A percentile compares a stretch with the other conserved stretches of the same genome.
phyloP scores from a whole-genome alignment of 345 rosid genomes.

The Syzygium jambos region DNA sequence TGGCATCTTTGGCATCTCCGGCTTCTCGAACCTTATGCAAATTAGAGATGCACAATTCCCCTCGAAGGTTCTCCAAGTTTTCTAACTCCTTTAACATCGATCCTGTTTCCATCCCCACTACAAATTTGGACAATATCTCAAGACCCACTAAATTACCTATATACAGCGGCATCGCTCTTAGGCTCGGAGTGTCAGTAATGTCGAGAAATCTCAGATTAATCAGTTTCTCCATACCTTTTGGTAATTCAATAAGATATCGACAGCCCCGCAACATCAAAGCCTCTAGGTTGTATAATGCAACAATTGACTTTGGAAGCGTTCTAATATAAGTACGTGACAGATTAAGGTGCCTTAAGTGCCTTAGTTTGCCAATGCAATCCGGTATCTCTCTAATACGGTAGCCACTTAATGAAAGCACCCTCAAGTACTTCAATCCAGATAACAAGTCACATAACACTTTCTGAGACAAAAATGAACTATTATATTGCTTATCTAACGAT shows the following conservation, averaged over 20 bases:
- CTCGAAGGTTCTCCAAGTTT: background rate
- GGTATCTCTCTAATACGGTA: background rate
- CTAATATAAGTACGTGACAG: background rate
- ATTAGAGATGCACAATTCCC: background rate
- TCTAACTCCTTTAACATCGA: background rate
- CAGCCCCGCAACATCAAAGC: background rate
- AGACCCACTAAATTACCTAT: background rate
- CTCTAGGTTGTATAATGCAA: background rate
- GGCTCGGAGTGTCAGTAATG: background rate
- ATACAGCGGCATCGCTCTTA: background rate
- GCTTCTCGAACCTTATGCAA: background rate
- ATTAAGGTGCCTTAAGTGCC: background rate
- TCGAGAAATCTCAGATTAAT: background rate
- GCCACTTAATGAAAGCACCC: background rate
- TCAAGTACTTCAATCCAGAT: background rate
- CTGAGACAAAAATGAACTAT: fast-evolving
- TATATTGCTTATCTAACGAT: fast-evolving
- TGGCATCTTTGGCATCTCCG: background rate
- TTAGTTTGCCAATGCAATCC: background rate
- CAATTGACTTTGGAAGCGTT: background rate
- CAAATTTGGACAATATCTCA: background rate
- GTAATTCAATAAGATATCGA: background rate
- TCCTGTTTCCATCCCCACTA: background rate
- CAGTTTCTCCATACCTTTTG: background rate
- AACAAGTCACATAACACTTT: background rate